Conservation (phyloP, 163 green algal species). For the Scenedesmus sp. region DNA sequence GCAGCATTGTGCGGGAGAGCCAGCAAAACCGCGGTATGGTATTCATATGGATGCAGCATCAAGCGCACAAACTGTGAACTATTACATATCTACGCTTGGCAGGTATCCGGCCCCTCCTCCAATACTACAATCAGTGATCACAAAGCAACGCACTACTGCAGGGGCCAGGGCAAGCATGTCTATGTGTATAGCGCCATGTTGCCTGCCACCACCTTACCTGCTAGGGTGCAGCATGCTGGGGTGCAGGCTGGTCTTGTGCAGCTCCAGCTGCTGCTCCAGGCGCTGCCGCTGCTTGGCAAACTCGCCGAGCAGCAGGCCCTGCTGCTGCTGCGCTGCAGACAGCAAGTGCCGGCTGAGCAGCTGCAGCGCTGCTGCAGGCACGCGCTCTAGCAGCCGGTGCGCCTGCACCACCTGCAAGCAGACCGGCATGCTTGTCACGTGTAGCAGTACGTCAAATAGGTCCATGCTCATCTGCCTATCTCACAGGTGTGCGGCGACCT, state of each 20-base stretch:
- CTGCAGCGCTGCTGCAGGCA: slow-evolving; percentile 33
- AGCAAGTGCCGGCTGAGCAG: slow-evolving; percentile 56
- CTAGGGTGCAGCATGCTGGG: slow-evolving; percentile 65
- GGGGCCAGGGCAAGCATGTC: not conserved
- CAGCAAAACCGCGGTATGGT: not conserved
- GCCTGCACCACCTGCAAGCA: slow-evolving; percentile 24
- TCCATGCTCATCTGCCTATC: too few relatives aligned
- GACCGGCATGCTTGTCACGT: slow-evolving; percentile 4
- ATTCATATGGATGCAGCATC: not conserved
- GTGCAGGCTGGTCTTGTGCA: slow-evolving; percentile 58
- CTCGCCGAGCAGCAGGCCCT: slow-evolving; percentile 40
- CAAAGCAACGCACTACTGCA: too few relatives aligned
- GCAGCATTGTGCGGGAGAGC: not conserved
- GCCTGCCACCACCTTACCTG: slow-evolving; percentile 40
- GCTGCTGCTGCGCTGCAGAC: slow-evolving; percentile 22
- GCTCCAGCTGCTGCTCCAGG: slow-evolving; percentile 39
- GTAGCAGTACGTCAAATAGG: not conserved
- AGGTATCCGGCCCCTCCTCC: too few relatives aligned
- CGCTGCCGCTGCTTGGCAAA: slow-evolving; percentile 52
- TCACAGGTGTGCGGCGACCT: too few relatives aligned
- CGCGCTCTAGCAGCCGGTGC: slow-evolving; percentile 49
- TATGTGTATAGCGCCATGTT: not conserved
- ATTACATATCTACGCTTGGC: too few relatives aligned
- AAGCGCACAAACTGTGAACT: not conserved
- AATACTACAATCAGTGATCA: too few relatives aligned